Evolutionary conservation across 23 red algal species (phyloP), one percentile per base, ranked within the genome.

Genomic region (Gracilaria vermiculophylla): DNA sequence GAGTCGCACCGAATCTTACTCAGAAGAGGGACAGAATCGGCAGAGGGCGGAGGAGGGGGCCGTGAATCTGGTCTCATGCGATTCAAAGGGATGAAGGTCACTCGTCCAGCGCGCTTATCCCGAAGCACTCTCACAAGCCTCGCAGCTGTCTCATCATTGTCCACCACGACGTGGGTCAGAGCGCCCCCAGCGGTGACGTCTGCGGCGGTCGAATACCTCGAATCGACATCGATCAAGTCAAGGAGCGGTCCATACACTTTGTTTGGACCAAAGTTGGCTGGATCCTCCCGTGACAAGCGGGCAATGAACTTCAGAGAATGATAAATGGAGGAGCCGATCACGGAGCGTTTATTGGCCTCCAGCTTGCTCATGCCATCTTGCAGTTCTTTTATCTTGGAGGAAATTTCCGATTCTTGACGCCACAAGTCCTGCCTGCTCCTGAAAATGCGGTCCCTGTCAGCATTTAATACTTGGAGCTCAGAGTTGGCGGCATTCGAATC

Each of bases 11-110:
- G 74, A 69, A 99, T 85, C 55, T 94, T 94, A 56, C 78, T 88
- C 20, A 94, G 37, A 34, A 99, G 90, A 25, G 97, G 88, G 55
- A 99, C 73, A 20, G 97, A 80, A 55, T 99, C 97, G 25, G 62
- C 62, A 20, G 86, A 90, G 19, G 89, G 45, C 45, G 62, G 51
- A 16, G 77, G 80, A 5, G 82, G 85, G 15, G 49, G 79, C 15
- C 80, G 73, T 48, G 39, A 39, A 57, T 65, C 48, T 25, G 37
- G 62, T 8, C 51, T 54, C 51, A 99, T 61, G 31, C 94, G 90
- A 80, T 99, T 94, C 41, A 99, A 80, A 12, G 97, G 97, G 27
- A 99, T 92, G 60, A 99, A 99, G 20, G 97, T 99, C 12, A 99
- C 82, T 27, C 97, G 79, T 29, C 97, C 97, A 39, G 89, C 92